These are phyloP conservation scores for Colletotrichum eleusines DNA, from an alignment of 2,329 filamentous ascomycete genomes.

Conservation along the genomic window DNA sequence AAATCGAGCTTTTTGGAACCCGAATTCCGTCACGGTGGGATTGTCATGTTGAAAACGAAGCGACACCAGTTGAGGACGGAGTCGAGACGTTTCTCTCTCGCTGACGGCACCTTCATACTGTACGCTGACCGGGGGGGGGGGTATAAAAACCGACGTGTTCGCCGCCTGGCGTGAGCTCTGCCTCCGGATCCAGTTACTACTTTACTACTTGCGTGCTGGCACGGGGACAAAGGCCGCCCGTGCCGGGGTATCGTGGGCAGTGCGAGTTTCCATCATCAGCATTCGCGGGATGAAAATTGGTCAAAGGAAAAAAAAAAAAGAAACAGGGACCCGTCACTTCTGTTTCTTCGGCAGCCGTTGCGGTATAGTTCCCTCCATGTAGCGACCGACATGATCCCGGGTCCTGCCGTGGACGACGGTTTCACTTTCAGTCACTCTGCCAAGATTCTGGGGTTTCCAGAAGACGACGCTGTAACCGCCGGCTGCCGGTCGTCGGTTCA, in stretches of 20 bases:
- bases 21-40: not conserved
- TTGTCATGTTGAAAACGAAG: slow-evolving; percentile 1
- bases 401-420: slow-evolving; percentile 30
- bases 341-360: slow-evolving; percentile 5
- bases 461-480: slow-evolving; percentile 16
- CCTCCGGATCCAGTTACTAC: slow-evolving; percentile 38
- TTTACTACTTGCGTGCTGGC: not conserved
- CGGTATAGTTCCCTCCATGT: slow-evolving; percentile 9
- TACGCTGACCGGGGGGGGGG: slow-evolving; percentile 34
- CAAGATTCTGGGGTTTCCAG: slow-evolving; percentile 13
- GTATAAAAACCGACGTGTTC: slow-evolving; percentile 11
- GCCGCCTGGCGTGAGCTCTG: slow-evolving; percentile 30
- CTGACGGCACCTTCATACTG: slow-evolving; percentile 25
- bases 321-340: slow-evolving; percentile 19
- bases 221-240: slow-evolving; percentile 8
- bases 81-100: slow-evolving; percentile 15
- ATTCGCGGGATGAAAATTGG: not conserved
- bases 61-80: slow-evolving; percentile 5
- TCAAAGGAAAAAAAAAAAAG: no score
- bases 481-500: not conserved
- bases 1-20: not conserved
- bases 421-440: slow-evolving; percentile 36
- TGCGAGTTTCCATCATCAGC: not conserved
- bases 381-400: slow-evolving; percentile 14
- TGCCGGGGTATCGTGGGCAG: not conserved